Conservation (phyloP, 2,329 filamentous ascomycete species). For the Magnaporthiopsis incrustans region DNA sequence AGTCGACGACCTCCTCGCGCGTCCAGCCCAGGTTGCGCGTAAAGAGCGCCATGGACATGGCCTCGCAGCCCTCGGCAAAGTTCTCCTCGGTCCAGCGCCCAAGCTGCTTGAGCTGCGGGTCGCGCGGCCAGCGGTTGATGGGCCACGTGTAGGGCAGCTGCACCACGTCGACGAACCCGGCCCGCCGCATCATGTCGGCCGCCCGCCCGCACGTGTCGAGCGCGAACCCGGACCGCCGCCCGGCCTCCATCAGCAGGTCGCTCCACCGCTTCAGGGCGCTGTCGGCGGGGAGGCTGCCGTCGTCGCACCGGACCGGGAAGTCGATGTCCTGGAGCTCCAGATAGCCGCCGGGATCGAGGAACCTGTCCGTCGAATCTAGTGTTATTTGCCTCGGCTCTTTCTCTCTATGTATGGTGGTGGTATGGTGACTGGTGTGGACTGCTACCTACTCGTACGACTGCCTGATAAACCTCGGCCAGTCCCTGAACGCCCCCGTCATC, state of each 20-base stretch:
- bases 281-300: conserved; percentile 18
- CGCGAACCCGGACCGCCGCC: conserved; percentile 17
- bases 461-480: conserved; percentile 18
- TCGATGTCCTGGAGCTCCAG: conserved; percentile 22
- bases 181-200: conserved; percentile 20
- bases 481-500: conserved; percentile 20
- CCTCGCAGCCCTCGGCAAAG: conserved; percentile 23
- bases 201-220: conserved; percentile 21
- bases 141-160: conserved; percentile 26
- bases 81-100: conserved; percentile 25
- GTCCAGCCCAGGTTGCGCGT: conserved; percentile 28
- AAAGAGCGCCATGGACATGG: conserved; percentile 26
- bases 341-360: conserved; percentile 17
- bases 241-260: conserved; percentile 22
- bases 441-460: conserved; percentile 17
- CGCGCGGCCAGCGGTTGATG: conserved; percentile 28
- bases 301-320: conserved; percentile 23
- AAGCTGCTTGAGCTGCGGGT: conserved; percentile 25
- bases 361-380: conserved; percentile 8
- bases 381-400: conserved; percentile 1
- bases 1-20: conserved; percentile 21
- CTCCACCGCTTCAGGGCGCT: conserved; percentile 20
- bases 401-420: no score
- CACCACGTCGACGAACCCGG: conserved; percentile 26
- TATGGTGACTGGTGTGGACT: no score